Evolutionary conservation across 441 rosid genomes (phyloP).

Genomic region (Theobroma grandiflorum): DNA sequence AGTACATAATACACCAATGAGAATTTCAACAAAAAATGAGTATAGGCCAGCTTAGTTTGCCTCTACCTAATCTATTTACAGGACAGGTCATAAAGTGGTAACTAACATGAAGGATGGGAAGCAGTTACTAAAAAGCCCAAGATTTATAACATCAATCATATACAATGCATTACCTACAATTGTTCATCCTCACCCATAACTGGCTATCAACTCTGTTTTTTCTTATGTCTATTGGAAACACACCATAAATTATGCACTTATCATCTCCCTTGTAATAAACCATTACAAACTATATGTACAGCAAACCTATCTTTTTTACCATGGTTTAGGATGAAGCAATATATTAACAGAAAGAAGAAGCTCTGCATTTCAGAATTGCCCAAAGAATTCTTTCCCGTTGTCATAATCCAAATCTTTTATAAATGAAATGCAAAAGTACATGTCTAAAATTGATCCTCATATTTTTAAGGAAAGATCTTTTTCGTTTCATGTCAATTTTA

Average conservation of each 20-base stretch:
- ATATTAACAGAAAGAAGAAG: background rate
- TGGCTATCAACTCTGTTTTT: too few relatives aligned
- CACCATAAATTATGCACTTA: background rate
- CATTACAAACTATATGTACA: background rate
- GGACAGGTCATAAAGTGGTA: background rate
- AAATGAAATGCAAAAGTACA: background rate
- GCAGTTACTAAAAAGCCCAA: background rate
- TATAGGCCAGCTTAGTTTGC: background rate
- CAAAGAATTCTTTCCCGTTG: background rate
- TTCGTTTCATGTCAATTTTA: slow-evolving; percentile 10
- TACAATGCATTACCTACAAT: background rate
- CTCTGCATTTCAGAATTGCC: background rate
- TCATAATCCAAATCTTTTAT: background rate
- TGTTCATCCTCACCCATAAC: too few relatives aligned
- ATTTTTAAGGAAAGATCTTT: background rate
- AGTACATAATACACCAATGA: background rate
- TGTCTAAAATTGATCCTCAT: background rate
- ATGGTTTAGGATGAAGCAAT: background rate
- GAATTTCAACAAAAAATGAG: background rate
- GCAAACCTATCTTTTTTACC: background rate
- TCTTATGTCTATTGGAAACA: too few relatives aligned
- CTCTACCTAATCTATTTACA: background rate
- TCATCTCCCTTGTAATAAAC: background rate
- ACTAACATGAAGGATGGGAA: background rate
- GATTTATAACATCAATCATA: background rate